Evolutionary conservation across 768 basidiomycete species (phyloP), one percentile per base, ranked within the genome.

Genomic region (Russula olivacea): DNA sequence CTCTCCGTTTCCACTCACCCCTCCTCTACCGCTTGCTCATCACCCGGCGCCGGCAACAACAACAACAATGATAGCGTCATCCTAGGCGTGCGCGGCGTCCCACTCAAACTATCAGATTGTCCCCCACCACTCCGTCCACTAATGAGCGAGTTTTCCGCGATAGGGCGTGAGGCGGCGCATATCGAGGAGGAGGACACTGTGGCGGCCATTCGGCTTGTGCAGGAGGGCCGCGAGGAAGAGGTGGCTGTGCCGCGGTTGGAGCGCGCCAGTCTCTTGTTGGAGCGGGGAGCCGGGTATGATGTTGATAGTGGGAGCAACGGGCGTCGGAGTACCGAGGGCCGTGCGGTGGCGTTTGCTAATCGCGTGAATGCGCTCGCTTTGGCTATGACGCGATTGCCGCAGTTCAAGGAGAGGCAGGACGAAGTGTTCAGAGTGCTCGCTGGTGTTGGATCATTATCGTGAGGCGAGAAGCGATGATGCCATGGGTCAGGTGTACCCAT

Each of bases 291-390:
- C 0, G 86, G 83, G 3, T 76, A 75, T 62, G 72, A 74, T 23
- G 63, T 75, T 61, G 41, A 72, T 11, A 10, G 36, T 5, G 50
- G 25, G 23, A 25, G 10, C 9, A 11, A 74, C 61, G 75, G 75
- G 64, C 74, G 79, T 67, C 72, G 79, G 70, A 89, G 84, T 63
- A 74, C 83, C 0, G 81, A 87, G 62, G 89, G 87, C 3, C 74
- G 81, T 12, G 84, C 86, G 9, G 83, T 90, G 60, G 77, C 82
- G 49, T 87, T 94, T 71, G 81, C 87, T 30, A 93, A 93, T 71
- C 73, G 88, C 61, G 82, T 93, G 55, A 93, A 91, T 72, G 81
- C 79, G 23, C 78, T 93, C 14, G 86, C 87, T 64, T 69, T 94
- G 66, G 80, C 77, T 0, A 83, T 93, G 81, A 89, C 86, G 53